A percentile compares a stretch with the other conserved stretches of the same genome.
These are phyloP conservation scores for Ilyonectria robusta DNA, from an alignment of 2,329 filamentous ascomycete genomes.

Conservation along the genomic window DNA sequence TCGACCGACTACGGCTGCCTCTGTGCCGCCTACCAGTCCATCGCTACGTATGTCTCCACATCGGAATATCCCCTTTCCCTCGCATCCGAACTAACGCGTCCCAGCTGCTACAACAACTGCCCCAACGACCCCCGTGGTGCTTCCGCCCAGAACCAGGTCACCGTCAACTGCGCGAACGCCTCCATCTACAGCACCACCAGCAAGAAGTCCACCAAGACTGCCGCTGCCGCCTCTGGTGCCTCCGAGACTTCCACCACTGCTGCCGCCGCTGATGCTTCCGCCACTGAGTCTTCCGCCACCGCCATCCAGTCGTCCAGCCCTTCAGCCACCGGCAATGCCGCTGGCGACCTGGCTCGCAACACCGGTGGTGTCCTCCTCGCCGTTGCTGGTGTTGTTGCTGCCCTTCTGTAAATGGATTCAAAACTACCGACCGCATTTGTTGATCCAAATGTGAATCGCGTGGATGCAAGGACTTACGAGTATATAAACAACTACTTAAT, in stretches of 20 bases:
- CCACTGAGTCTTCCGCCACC: conserved; percentile 37
- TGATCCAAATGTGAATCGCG: conserved; percentile 28
- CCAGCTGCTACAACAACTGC: conserved; percentile 71
- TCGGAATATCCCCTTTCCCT: neutral
- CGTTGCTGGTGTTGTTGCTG: conserved; percentile 56
- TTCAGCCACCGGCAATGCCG: conserved; percentile 40
- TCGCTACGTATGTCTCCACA: conserved; percentile 60
- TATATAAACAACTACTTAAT: conserved; percentile 42
- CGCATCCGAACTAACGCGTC: conserved; percentile 25
- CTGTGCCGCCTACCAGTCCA: conserved; percentile 60
- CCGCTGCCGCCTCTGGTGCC: conserved; percentile 40
- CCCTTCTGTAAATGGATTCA: conserved; percentile 51
- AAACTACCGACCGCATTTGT: neutral
- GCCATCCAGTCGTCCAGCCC: conserved; percentile 2
- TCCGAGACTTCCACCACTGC: conserved; percentile 37
- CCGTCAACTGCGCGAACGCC: conserved; percentile 62
- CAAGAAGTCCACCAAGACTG: conserved; percentile 40
- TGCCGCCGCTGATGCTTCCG: conserved; percentile 36
- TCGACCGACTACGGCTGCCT: conserved; percentile 62
- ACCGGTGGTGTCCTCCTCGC: conserved; percentile 54
- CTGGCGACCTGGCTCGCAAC: conserved; percentile 50
- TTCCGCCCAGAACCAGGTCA: conserved; percentile 55
- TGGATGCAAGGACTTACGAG: conserved; percentile 33
- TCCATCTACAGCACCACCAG: conserved; percentile 55
- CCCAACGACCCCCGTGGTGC: conserved; percentile 61